Evolutionary conservation across 495 filamentous ascomycete species (phyloP), one percentile per base, ranked within the genome.

Genomic region (Penicillium psychrofluorescens): DNA sequence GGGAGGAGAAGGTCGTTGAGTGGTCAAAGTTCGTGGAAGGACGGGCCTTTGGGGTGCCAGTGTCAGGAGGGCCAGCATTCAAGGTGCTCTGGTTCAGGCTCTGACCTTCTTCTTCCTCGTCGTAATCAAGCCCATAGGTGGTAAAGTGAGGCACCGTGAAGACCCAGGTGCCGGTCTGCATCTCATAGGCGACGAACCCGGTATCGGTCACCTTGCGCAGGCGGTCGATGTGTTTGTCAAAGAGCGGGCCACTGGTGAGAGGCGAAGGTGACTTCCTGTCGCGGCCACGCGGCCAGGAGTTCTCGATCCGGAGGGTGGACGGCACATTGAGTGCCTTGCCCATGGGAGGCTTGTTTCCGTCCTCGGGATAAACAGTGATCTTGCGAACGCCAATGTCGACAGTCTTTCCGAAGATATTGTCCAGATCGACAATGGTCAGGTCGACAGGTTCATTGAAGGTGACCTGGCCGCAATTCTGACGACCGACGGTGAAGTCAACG

Each of bases 141-240:
- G 89, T 95, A 64, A 90, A 98, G 64, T 98, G 92, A 46, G 88
- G 80, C 33, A 98, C 92, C 13, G 71, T 81, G 70, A 98, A 98
- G 7, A 78, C 76, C 92, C 92, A 98, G 16, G 85, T 78, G 41
- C 92, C 92, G 29, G 79, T 86, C 13, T 85, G 76, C 33, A 59
- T 68, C 34, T 91, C 76, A 62, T 95, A 98, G 46, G 74, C 70
- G 38, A 88, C 68, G 49, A 95, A 95, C 30, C 80, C 78, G 7
- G 92, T 95, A 55, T 87, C 85, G 27, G 65, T 64, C 29, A 95
- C 85, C 41, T 76, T 78, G 68, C 76, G 83, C 11, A 98, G 76
- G 35, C 85, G 82, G 36, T 86, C 81, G 50, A 96, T 69, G 64
- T 97, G 94, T 57, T 86, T 90, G 4, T 83, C 73, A 48, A 86